Percentiles rank a stretch among this genome's conserved stretches.
Conservation (phyloP, 805 yeast genomes). For the Zygoascus biomembranicola region DNA sequence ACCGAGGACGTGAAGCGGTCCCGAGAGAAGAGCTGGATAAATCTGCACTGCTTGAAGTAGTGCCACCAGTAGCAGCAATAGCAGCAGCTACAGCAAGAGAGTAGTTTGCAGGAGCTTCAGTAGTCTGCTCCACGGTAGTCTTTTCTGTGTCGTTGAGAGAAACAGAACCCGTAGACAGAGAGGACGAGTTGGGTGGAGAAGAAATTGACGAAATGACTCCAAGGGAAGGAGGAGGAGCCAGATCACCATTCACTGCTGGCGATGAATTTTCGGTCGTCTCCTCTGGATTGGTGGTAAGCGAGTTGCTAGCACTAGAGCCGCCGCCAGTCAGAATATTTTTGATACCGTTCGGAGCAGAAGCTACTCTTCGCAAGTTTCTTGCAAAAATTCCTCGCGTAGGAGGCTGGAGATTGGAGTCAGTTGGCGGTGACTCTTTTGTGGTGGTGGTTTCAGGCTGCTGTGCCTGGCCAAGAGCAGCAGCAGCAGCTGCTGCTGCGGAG, state of each 20-base stretch:
- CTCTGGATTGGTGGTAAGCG: slow-evolving; percentile 1
- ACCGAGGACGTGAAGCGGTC: not conserved
- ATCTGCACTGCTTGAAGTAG: not conserved
- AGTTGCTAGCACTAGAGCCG: not conserved
- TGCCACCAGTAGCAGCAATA: not conserved
- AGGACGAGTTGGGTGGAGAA: not conserved
- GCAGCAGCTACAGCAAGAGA: slow-evolving; percentile 1
- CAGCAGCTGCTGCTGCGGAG: not conserved
- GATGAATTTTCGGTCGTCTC: not conserved
- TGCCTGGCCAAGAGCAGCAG: not conserved
- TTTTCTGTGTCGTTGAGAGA: not conserved
- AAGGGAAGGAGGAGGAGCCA: not conserved
- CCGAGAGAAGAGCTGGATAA: not conserved
- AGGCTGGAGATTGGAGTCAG: slow-evolving; percentile 9
- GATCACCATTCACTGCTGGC: not conserved
- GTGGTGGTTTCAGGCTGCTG: not conserved
- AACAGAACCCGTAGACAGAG: not conserved
- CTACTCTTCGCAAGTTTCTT: slow-evolving; percentile 53
- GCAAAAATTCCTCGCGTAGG: slow-evolving; percentile 19
- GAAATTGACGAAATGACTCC: not conserved
- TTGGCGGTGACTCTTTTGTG: not conserved
- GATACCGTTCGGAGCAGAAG: slow-evolving; percentile 71
- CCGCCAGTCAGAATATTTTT: slow-evolving; percentile 23
- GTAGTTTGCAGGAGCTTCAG: not conserved
- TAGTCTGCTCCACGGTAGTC: not conserved